Evolutionary conservation across 495 filamentous ascomycete genomes (phyloP), one percentile per base, ranked within the genome.

Genomic region (Lepraria neglecta): DNA sequence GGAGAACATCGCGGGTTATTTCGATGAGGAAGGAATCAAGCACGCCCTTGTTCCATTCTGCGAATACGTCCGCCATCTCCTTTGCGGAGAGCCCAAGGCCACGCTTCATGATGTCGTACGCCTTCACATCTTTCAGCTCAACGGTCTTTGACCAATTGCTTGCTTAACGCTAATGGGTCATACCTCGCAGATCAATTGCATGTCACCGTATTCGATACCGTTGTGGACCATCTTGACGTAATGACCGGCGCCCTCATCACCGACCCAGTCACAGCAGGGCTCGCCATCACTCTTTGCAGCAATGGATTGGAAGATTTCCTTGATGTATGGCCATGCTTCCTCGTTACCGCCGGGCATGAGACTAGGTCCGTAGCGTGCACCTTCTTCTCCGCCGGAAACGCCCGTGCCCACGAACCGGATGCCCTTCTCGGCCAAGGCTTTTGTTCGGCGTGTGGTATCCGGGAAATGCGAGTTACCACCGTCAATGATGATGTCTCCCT

Each of bases 181-280:
- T 75, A 97, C 94, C 87, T 98, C 94, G 77, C 88, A 95, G 76
- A 98, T 98, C 73, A 98, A 80, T 83, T 98, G 94, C 94, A 98
- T 98, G 77, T 98, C 94, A 86, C 94, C 94, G 73, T 98, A 98
- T 79, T 98, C 94, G 71, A 98, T 98, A 83, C 94, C 94, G 76
- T 98, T 98, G 87, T 98, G 94, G 62, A 98, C 94, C 95, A 98
- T 98, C 87, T 98, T 98, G 80, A 98, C 92, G 82, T 96, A 98
- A 84, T 98, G 94, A 63, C 94, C 94, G 73, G 94, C 87, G 82
- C 94, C 94, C 74, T 96, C 91, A 80, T 98, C 94, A 81, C 94
- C 94, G 67, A 97, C 94, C 94, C 94, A 98, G 77, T 98, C 92
- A 74, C 94, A 98, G 84, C 94, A 98, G 47, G 94, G 75, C 82